Conservation (phyloP, 176 grass and related monocot species). For the Juncus inflexus region DNA sequence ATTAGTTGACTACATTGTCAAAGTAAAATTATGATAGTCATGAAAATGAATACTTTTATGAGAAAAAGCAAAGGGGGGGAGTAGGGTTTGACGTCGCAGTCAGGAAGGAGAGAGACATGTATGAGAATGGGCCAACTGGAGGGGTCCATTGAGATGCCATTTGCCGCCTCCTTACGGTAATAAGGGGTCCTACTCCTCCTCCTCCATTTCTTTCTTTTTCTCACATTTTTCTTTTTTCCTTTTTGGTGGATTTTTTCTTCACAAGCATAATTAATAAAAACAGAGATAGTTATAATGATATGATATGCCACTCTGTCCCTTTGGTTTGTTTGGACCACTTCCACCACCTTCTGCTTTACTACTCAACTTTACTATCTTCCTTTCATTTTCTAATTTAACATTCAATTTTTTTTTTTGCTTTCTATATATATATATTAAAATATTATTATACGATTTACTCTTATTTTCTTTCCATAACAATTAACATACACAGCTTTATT, state of each 20-base stretch:
- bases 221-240: constrained; percentile 14
- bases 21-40: no score
- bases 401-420: no score
- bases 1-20: no score
- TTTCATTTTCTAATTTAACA: background rate
- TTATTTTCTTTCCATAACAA: no score
- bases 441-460: no score
- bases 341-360: constrained; percentile 10
- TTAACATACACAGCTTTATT: no score
- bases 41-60: no score
- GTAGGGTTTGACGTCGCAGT: constrained; percentile 3
- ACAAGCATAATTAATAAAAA: no score
- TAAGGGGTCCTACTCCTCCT: background rate
- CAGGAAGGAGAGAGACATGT: constrained; percentile 2
- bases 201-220: constrained; percentile 25
- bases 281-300: background rate
- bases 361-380: constrained; percentile 8
- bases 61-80: background rate
- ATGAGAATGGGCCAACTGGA: background rate
- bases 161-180: constrained; percentile 29
- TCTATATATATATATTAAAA: no score
- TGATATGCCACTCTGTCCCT: constrained; percentile 3
- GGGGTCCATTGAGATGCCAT: constrained; percentile 16
- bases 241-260: no score
- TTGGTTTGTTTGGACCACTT: constrained; percentile 13